These are phyloP conservation scores for Ramaria rubella DNA, from an alignment of 768 basidiomycete genomes.

Conservation along the genomic window DNA sequence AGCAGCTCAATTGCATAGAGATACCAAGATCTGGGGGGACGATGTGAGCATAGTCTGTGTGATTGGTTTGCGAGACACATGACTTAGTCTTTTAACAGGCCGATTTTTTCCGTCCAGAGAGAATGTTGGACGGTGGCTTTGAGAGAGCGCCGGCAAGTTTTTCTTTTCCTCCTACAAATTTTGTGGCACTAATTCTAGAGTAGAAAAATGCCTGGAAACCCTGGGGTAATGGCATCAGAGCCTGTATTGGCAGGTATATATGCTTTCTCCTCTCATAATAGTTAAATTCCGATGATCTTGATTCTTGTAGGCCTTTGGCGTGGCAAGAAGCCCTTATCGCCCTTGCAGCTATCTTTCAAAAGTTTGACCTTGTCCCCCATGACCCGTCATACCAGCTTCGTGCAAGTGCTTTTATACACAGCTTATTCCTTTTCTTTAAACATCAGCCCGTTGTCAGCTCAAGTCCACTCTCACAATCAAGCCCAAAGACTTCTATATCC, in stretches of 20 bases:
- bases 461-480: slow-evolving; percentile 37
- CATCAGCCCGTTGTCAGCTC: background rate
- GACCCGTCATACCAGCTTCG: slow-evolving; percentile 39
- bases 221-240: slow-evolving; percentile 24
- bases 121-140: slow-evolving; percentile 45
- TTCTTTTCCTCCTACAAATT: slow-evolving; percentile 1
- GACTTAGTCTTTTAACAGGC: slow-evolving; percentile 22
- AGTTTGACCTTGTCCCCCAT: slow-evolving; percentile 38
- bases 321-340: slow-evolving; percentile 42
- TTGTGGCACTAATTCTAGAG: background rate
- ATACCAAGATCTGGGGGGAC: slow-evolving; percentile 43
- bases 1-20: slow-evolving; percentile 29
- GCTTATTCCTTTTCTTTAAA: background rate
- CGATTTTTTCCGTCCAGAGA: slow-evolving; percentile 39
- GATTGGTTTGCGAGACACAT: too few species aligned
- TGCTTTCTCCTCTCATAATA: too few species aligned
- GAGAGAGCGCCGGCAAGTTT: slow-evolving; percentile 37
- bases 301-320: slow-evolving; percentile 39
- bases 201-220: slow-evolving; percentile 41
- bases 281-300: too few species aligned
- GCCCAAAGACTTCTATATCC: slow-evolving; percentile 36
- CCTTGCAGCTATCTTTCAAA: slow-evolving; percentile 36
- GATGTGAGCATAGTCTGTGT: slow-evolving; percentile 38
- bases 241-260: slow-evolving; percentile 17
- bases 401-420: background rate